Percentiles rank a stretch among this genome's conserved stretches.
Conservation (phyloP, 2,329 filamentous ascomycete genomes). For the Cercospora sp. region DNA sequence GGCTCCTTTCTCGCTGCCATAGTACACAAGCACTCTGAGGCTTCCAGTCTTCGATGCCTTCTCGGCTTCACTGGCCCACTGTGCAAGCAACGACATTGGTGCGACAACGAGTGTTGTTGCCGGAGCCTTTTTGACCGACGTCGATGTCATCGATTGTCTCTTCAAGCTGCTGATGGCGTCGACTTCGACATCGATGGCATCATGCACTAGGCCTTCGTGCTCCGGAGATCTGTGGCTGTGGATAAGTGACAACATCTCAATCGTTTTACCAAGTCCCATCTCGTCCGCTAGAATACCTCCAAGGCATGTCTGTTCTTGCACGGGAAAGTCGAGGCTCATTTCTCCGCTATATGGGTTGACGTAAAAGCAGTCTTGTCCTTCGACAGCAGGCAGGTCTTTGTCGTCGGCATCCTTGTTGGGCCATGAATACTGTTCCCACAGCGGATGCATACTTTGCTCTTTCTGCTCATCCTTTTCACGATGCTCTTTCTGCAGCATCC, state of each 20-base stretch:
- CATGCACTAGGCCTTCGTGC: constrained; percentile 32
- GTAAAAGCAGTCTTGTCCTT: constrained; percentile 75
- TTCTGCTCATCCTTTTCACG: constrained; percentile 67
- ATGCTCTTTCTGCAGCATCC: constrained; percentile 95
- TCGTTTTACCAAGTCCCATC: constrained; percentile 98
- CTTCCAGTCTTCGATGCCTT: constrained; percentile 85
- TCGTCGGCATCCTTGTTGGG: constrained; percentile 85
- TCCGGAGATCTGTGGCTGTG: constrained; percentile 70
- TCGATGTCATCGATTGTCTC: constrained; percentile 59
- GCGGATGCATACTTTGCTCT: constrained; percentile 85
- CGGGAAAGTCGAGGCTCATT: constrained; percentile 84
- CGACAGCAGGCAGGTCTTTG: constrained; percentile 65
- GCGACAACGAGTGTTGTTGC: constrained; percentile 94
- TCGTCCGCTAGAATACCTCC: constrained; percentile 93
- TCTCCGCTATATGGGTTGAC: constrained; percentile 97
- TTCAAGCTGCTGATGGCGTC: constrained; percentile 61
- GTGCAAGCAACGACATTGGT: constrained; percentile 91
- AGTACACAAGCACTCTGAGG: constrained; percentile 84
- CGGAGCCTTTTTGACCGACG: constrained; percentile 66
- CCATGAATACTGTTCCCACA: constrained; percentile 97
- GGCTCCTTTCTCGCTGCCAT: constrained; percentile 78
- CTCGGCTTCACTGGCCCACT: constrained; percentile 94
- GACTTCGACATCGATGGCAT: constrained; percentile 30
- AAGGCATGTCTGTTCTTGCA: constrained; percentile 90
- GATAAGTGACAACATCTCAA: constrained; percentile 94